These are phyloP conservation scores for Pichia nanzhaoensis DNA, from an alignment of 805 yeast species.

Conservation along the genomic window DNA sequence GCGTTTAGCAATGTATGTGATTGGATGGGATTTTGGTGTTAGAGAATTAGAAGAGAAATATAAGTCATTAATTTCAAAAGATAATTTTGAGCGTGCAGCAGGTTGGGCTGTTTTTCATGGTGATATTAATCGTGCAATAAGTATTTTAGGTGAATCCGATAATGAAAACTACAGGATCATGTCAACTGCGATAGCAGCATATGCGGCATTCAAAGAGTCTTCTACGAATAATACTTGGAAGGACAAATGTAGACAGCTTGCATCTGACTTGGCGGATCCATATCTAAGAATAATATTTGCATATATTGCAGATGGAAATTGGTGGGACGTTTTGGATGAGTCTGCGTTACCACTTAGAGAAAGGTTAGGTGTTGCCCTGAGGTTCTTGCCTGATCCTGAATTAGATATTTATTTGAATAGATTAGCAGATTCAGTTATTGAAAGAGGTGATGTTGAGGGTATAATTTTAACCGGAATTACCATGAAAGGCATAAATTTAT, in stretches of 20 bases:
- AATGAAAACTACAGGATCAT: conserved; percentile 67
- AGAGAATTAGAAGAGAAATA: conserved; percentile 69
- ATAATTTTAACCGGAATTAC: conserved; percentile 88
- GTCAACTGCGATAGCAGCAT: conserved; percentile 93
- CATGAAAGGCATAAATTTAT: conserved; percentile 68
- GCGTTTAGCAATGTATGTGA: conserved; percentile 69
- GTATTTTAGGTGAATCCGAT: conserved; percentile 67
- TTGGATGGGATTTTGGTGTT: conserved; percentile 85
- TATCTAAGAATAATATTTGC: conserved; percentile 90
- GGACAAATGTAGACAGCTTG: conserved; percentile 82
- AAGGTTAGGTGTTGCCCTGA: conserved; percentile 81
- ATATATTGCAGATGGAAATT: conserved; percentile 85
- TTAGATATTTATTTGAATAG: conserved; percentile 63
- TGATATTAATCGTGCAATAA: conserved; percentile 73
- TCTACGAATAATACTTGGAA: conserved; percentile 76
- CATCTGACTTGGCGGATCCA: conserved; percentile 85
- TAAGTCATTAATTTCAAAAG: conserved; percentile 45
- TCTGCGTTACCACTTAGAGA: conserved; percentile 82
- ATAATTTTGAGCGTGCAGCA: conserved; percentile 82
- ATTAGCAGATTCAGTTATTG: conserved; percentile 63
- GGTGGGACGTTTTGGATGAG: conserved; percentile 95
- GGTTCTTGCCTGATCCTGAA: conserved; percentile 78
- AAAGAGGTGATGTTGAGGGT: conserved; percentile 85
- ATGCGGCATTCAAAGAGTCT: conserved; percentile 56
- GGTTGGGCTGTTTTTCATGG: conserved; percentile 98